Evolutionary conservation across 2,329 filamentous ascomycete genomes (phyloP), one percentile per base, ranked within the genome.

Genomic region (Aspergillus jensenii): DNA sequence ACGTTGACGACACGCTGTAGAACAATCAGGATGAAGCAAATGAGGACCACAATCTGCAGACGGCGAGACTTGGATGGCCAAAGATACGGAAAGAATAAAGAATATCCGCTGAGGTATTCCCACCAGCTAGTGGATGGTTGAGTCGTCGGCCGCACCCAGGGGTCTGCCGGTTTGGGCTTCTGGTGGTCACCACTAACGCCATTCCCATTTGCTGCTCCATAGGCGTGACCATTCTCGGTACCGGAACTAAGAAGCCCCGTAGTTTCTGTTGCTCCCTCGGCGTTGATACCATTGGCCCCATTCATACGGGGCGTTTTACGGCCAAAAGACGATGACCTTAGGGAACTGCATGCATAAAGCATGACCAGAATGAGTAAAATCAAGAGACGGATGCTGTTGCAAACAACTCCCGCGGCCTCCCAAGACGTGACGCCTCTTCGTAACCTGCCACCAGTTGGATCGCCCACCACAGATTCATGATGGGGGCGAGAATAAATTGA

Each of bases 51-150:
- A 23, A 91, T 64, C 77, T 97, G 89, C 55, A 99, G 81, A 62
- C 81, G 83, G 39, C 82, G 78, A 51, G 91, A 87, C 69, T 93
- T 93, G 68, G 87, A 89, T 0, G 95, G 95, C 95, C 95, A 99
- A 58, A 98, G 85, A 71, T 98, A 99, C 0, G 93, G 93, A 72
- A 98, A 96, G 76, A 99, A 96, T 52, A 97, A 81, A 12, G 89
- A 90, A 74, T 98, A 99, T 46, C 93, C 92, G 62, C 89, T 87
- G 60, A 97, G 80, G 73, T 99, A 99, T 71, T 98, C 93, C 87
- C 90, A 96, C 95, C 95, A 99, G 52, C 88, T 95, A 65, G 90
- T 91, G 65, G 90, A 90, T 3, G 91, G 93, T 8, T 91, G 84
- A 63, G 91, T 93, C 39, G 89, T 89, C 2, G 93, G 93, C 65